Percentiles rank a stretch among this genome's conserved stretches.
Evolutionary conservation across 768 basidiomycete species (phyloP).

Genomic region (Fibroporia radiculosa): DNA sequence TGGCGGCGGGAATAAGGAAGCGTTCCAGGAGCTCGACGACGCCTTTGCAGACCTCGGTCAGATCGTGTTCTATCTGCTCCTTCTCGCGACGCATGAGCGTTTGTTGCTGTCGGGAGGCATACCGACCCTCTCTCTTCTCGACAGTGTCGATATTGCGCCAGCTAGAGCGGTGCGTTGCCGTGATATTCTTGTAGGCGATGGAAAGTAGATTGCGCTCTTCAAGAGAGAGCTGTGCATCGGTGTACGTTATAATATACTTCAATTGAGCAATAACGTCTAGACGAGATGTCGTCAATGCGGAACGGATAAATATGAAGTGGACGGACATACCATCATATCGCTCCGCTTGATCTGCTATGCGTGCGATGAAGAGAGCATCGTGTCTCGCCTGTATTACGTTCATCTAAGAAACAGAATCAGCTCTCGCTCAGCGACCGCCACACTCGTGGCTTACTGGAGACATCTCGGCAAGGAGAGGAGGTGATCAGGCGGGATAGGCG

Average conservation of each 20-base stretch:
- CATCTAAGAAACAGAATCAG: not conserved
- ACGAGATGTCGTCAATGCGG: not conserved
- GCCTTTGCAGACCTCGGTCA: slow-evolving; percentile 72
- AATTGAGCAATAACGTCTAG: slow-evolving; percentile 73
- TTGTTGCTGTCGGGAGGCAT: slow-evolving; percentile 47
- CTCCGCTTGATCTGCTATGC: slow-evolving; percentile 82
- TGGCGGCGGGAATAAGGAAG: slow-evolving; percentile 50
- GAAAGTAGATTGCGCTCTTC: slow-evolving; percentile 88
- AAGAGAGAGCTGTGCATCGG: slow-evolving; percentile 61
- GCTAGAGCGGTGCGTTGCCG: slow-evolving; percentile 73
- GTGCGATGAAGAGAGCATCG: slow-evolving; percentile 57
- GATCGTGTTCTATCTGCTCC: slow-evolving; percentile 68
- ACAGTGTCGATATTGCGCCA: slow-evolving; percentile 78
- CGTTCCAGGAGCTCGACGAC: slow-evolving; percentile 65
- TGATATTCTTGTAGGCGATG: slow-evolving; percentile 87
- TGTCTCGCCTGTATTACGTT: slow-evolving; percentile 15
- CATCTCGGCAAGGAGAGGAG: not conserved
- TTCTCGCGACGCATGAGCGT: slow-evolving; percentile 66
- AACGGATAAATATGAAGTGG: not conserved
- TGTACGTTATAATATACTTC: slow-evolving; percentile 62
- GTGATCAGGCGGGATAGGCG: not conserved
- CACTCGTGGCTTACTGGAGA: not conserved
- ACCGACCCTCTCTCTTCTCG: slow-evolving; percentile 56
- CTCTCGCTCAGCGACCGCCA: not conserved
- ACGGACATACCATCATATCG: slow-evolving; percentile 67